Base-by-base conservation (phyloP, 495 filamentous ascomycete species). In the Delitschia confertaspora region DNA sequence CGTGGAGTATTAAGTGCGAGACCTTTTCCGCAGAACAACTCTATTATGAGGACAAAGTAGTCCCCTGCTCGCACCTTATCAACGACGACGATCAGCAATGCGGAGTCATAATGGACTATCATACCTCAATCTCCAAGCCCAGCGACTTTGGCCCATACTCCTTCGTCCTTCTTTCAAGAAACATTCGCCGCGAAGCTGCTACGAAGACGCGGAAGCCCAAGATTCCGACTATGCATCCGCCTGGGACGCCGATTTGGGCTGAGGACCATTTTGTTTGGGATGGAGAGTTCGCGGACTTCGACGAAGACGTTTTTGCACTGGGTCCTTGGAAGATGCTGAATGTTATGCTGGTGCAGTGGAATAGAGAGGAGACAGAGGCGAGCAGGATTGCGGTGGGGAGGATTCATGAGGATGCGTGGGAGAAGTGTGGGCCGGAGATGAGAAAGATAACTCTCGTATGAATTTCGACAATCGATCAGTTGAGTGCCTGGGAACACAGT, bases 201-300 rank as follows among this genome's bases (percentile, higher is more conserved):
- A 25, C 25, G 3, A 4, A 31, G 6, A 29, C 38, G 0, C 16
- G 30, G 6, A n/a, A 26, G 9, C 44, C 50, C 18, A 24, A 18
- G 2, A 32, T 38, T 13, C 25, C 43, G 10, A 53, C 44, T 1
- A 36, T 41, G 13, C 50, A 53, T 25, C 50, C 50, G 7, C 43
- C 50, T 10, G 44, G 44, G 27, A 53, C 50, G 2, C 50, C 50
- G 3, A 48, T 53, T 26, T 53, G 50, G 50, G 33, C 42, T 24
- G 38, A 30, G 18, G 38, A 24, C 3, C 37, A 39, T 4, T 53
- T 53, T 20, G 18, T 48, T 16, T 48, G 44, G 43, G 38, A 47
- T 21, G 16, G 38, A 23, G 32, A 43, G 20, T 18, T 47, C 6
- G 32, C 18, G 8, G 50, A 53, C 17, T 44, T 33, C 18, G 44